phyloP scores from a whole-genome alignment of 192 early-diverging fungal species.

The Diversispora eburnea region DNA sequence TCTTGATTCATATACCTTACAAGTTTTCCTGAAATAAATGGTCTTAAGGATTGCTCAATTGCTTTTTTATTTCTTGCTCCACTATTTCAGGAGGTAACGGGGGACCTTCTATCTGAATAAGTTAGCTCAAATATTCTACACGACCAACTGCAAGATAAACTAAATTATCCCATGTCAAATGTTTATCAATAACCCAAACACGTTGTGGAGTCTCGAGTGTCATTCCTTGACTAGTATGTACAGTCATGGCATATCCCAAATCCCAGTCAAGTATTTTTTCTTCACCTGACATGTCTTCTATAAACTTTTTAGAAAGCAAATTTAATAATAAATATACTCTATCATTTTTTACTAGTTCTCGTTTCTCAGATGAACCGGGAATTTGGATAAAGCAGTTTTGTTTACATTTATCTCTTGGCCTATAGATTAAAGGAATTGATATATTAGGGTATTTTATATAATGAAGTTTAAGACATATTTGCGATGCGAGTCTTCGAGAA shows the following conservation, averaged over 20 bases:
- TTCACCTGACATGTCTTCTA: conserved; percentile 21
- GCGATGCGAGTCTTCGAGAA: conserved; percentile 16
- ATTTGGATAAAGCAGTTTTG: conserved; percentile 21
- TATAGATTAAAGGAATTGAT: conserved; percentile 22
- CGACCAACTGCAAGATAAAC: conserved; percentile 23
- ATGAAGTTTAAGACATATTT: conserved; percentile 24
- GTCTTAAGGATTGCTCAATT: neutral
- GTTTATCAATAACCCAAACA: conserved; percentile 27
- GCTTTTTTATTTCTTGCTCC: conserved; percentile 12
- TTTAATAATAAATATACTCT: conserved; percentile 21
- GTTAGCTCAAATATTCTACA: conserved; percentile 25
- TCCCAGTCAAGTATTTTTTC: conserved; percentile 25
- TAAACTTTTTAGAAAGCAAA: conserved; percentile 11
- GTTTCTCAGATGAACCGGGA: conserved; percentile 17
- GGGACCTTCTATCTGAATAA: conserved; percentile 1
- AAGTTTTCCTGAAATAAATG: conserved; percentile 26
- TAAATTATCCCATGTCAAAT: conserved; percentile 14
- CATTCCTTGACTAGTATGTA: conserved; percentile 28
- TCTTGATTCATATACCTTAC: conserved; percentile 11
- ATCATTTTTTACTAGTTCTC: conserved; percentile 28
- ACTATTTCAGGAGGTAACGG: conserved; percentile 21
- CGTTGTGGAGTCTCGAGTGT: conserved; percentile 17
- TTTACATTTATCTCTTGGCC: conserved; percentile 21
- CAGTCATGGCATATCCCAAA: conserved; percentile 14
- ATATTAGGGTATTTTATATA: conserved; percentile 13